Conservation (phyloP, 2,329 filamentous ascomycete species). For the Parasarocladium wereldwijsianum region DNA sequence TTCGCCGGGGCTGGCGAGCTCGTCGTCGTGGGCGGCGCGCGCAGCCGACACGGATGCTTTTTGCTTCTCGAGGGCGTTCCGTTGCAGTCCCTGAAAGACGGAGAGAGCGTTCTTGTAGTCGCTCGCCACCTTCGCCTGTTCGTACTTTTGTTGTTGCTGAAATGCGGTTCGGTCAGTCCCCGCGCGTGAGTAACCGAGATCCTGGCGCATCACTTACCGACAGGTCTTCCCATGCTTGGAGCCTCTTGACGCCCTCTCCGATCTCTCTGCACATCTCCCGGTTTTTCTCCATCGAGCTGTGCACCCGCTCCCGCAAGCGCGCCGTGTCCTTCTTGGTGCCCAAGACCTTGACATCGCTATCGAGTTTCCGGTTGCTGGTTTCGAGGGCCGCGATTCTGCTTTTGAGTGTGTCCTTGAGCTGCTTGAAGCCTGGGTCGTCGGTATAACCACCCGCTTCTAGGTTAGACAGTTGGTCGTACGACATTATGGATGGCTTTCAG, state of each 20-base stretch:
- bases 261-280: constrained; percentile 78
- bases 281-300: constrained; percentile 75
- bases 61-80: constrained; percentile 82
- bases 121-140: constrained; percentile 83
- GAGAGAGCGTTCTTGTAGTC: constrained; percentile 81
- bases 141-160: constrained; percentile 89
- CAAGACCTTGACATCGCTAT: constrained; percentile 69
- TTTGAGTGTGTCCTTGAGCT: constrained; percentile 68
- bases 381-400: constrained; percentile 82
- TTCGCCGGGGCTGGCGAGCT: constrained; percentile 21
- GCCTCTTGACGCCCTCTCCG: constrained; percentile 84
- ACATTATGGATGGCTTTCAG: constrained; percentile 42
- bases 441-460: constrained; percentile 78
- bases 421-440: constrained; percentile 86
- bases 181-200: constrained; percentile 2
- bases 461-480: constrained; percentile 74
- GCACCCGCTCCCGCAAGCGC: constrained; percentile 77
- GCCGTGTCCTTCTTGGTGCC: constrained; percentile 88
- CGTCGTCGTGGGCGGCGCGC: constrained; percentile 60
- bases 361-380: constrained; percentile 72
- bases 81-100: constrained; percentile 88
- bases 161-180: constrained; percentile 2
- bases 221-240: constrained; percentile 75
- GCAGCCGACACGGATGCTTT: constrained; percentile 73
- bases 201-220: constrained; percentile 37